Percentiles rank a stretch among this genome's conserved stretches.
Evolutionary conservation across 257 asterid genomes (phyloP).

Genomic region (Solanum raphanifolium): DNA sequence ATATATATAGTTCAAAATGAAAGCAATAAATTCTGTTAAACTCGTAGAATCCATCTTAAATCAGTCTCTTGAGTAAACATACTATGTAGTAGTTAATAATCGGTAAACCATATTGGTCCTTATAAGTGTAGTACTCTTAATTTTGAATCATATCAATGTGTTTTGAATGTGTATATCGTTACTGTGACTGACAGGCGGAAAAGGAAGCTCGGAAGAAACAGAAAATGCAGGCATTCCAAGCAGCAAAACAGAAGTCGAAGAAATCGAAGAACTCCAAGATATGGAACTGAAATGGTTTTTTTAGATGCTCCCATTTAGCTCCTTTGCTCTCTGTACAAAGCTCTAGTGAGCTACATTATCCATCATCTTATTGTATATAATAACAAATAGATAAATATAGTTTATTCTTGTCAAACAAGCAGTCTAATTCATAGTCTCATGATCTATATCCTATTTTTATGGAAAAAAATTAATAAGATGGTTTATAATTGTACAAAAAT

Average conservation of each 20-base stretch:
- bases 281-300: conserved; percentile 45
- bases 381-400: neutral
- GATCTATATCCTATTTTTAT: neutral
- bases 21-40: too few relatives aligned
- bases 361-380: neutral
- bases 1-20: neutral
- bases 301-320: neutral
- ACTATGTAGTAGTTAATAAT: neutral
- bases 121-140: too few relatives aligned
- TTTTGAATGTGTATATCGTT: neutral
- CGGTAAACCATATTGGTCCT: too few relatives aligned
- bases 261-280: conserved; percentile 65
- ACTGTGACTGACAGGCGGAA: conserved; percentile 54
- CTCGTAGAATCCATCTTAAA: too few relatives aligned
- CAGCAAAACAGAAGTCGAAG: conserved; percentile 89
- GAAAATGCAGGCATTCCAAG: conserved; percentile 89
- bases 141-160: neutral
- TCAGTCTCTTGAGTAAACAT: too few relatives aligned
- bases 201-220: conserved; percentile 90
- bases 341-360: neutral
- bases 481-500: too few relatives aligned
- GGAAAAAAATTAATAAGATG: neutral
- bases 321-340: neutral
- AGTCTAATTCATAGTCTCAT: neutral
- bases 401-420: neutral